Base-by-base conservation (phyloP, 2,329 filamentous ascomycete species). In the Gaeumannomyces tritici region DNA sequence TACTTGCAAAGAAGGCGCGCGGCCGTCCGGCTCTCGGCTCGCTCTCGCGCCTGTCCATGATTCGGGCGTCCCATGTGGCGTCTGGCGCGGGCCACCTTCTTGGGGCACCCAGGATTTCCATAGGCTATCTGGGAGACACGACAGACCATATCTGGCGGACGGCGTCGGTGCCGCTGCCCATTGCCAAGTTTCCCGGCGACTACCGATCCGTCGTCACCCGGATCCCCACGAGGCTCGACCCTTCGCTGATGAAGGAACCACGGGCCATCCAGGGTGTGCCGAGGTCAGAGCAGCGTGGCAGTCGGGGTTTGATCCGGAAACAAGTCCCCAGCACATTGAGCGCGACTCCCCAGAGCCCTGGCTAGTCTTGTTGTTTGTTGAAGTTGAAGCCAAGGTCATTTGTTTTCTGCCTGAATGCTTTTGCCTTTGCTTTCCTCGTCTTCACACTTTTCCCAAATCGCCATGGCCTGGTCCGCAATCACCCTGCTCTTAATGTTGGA, bases 241-340 rank as follows among this genome's bases (percentile, higher is more conserved):
- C 88, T 4, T 84, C 86, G 18, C 79, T 97, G 58, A 96, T 98
- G 91, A 91, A 91, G 73, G 93, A 97, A 75, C 93, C 93, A 33
- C 84, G 93, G 63, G 87, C 90, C 65, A 93, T 96, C 54, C 91
- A 96, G 73, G 93, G 93, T 47, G 87, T 92, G n/a, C 92, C 92
- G 28, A 77, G 84, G 42, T 79, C 82, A 24, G 82, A 84, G 63
- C 78, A 80, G 62, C 77, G 78, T n/a, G 73, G 79, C 35, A 75
- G 75, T 9, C 77, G 77, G 54, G 80, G 80, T 31, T 73, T 86
- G 59, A 69, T 81, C 61, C 73, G 83, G 66, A 86, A 86, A 70
- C 83, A 85, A 68, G 83, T 86, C 28, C 69, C 72, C 21, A 73
- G 71, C 62, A 73, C 73, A 71, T 54, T 74, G 18, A 71, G 70